phyloP scores from a whole-genome alignment of 345 rosid species.

The Alliaria petiolata region DNA sequence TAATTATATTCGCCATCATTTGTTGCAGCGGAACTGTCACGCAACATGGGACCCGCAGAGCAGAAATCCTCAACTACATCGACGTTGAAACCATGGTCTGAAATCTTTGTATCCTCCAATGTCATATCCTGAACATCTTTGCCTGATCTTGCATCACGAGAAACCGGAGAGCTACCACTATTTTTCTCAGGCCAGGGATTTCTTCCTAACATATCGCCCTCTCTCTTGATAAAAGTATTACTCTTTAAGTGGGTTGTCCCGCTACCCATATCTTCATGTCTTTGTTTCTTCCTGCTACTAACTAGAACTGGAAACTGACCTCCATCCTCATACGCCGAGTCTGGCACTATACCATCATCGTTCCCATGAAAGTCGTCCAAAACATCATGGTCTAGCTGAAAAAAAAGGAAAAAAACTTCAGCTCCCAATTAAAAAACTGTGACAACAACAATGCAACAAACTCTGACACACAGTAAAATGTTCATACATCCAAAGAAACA shows the following conservation, averaged over 20 bases:
- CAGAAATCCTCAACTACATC: conserved; percentile 36
- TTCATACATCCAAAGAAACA: conserved; percentile 7
- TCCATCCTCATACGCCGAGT: conserved; percentile 34
- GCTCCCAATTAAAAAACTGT: not conserved
- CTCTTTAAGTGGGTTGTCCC: conserved; percentile 16
- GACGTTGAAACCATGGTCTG: conserved; percentile 40
- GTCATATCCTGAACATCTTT: conserved; percentile 40
- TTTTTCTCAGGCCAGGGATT: conserved; percentile 47
- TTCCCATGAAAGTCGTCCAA: conserved; percentile 49
- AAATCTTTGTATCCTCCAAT: conserved; percentile 41
- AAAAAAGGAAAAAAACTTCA: conserved; percentile 1
- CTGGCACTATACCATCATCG: conserved; percentile 80
- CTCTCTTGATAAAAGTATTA: conserved; percentile 31
- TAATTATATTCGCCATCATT: conserved; percentile 39
- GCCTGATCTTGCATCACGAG: conserved; percentile 36
- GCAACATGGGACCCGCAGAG: conserved; percentile 40
- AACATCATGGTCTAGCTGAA: conserved; percentile 58
- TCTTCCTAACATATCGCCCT: conserved; percentile 49
- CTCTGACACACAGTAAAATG: not conserved
- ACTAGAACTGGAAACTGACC: conserved; percentile 36
- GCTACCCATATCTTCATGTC: conserved; percentile 39
- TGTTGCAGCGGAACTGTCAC: conserved; percentile 37
- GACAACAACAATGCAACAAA: too few species aligned
- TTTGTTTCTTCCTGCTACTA: conserved; percentile 44
- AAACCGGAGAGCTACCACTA: conserved; percentile 38